Percentiles rank a stretch among this genome's conserved stretches.
These are phyloP conservation scores for Penicillium parvum DNA, from an alignment of 495 filamentous ascomycete genomes.

Conservation along the genomic window DNA sequence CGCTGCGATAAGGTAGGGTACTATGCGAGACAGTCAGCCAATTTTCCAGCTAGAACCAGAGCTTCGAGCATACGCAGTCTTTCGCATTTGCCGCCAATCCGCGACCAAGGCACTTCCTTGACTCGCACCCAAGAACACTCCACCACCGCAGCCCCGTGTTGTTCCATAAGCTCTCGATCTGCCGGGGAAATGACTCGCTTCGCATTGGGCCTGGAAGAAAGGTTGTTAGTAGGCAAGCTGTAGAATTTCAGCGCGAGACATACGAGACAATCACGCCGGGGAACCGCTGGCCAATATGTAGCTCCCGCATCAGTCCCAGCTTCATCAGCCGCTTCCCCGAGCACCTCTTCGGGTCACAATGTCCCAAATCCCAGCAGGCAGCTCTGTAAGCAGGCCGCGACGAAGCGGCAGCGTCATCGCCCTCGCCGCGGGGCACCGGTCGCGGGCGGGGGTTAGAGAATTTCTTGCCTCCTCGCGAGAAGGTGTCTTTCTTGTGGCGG, in stretches of 20 bases:
- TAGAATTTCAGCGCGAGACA: slow-evolving; percentile 15
- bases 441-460: slow-evolving; percentile 48
- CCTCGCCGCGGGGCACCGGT: slow-evolving; percentile 41
- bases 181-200: slow-evolving; percentile 78
- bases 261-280: slow-evolving; percentile 86
- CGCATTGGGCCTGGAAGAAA: slow-evolving; percentile 66
- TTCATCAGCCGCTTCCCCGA: slow-evolving; percentile 92
- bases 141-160: slow-evolving; percentile 90
- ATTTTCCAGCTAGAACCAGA: neutral
- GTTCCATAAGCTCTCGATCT: slow-evolving; percentile 74
- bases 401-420: slow-evolving; percentile 27
- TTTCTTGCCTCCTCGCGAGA: slow-evolving; percentile 66
- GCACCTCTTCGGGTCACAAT: slow-evolving; percentile 96
- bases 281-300: slow-evolving; percentile 86
- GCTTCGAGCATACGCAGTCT: slow-evolving; percentile 53
- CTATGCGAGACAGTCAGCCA: slow-evolving; percentile 17
- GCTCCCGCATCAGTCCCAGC: slow-evolving; percentile 87
- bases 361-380: slow-evolving; percentile 95
- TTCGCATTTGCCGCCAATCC: slow-evolving; percentile 94
- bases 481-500: slow-evolving; percentile 90
- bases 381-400: slow-evolving; percentile 72
- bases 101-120: slow-evolving; percentile 81
- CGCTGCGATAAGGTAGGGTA: slow-evolving; percentile 93
- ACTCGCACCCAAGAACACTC: slow-evolving; percentile 96
- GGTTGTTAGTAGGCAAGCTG: slow-evolving; percentile 9